phyloP scores from a whole-genome alignment of 2,329 filamentous ascomycete species.

The Camillea tinctor region DNA sequence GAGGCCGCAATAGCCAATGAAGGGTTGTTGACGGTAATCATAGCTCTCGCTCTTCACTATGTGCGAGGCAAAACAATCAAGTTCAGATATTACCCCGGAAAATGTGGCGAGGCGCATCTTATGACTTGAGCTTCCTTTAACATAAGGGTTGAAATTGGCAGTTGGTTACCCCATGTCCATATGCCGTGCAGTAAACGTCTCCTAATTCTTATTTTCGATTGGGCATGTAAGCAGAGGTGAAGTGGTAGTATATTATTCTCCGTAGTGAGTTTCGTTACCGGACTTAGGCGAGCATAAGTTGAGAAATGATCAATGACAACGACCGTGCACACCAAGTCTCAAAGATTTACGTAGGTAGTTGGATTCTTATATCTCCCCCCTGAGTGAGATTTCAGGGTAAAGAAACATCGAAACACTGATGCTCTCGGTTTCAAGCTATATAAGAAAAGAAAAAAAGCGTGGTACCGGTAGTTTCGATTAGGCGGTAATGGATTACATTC shows the following conservation, averaged over 20 bases:
- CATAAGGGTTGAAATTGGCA: background rate
- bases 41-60: background rate
- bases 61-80: background rate
- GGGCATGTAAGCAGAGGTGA: background rate
- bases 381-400: background rate
- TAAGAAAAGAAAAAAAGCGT: background rate
- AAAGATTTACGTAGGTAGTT: background rate
- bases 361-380: background rate
- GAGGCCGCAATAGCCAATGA: background rate
- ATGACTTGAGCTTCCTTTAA: background rate
- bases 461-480: background rate
- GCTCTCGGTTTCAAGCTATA: background rate
- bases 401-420: background rate
- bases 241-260: background rate
- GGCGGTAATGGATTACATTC: background rate
- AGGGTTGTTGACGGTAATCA: background rate
- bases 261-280: too few relatives aligned
- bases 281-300: background rate
- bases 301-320: background rate
- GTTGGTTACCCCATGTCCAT: background rate
- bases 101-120: background rate
- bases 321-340: background rate
- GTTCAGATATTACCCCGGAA: background rate
- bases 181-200: background rate
- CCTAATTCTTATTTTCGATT: background rate